Evolutionary conservation across 2,329 filamentous ascomycete genomes (phyloP).

Genomic region (Diatrype stigma): DNA sequence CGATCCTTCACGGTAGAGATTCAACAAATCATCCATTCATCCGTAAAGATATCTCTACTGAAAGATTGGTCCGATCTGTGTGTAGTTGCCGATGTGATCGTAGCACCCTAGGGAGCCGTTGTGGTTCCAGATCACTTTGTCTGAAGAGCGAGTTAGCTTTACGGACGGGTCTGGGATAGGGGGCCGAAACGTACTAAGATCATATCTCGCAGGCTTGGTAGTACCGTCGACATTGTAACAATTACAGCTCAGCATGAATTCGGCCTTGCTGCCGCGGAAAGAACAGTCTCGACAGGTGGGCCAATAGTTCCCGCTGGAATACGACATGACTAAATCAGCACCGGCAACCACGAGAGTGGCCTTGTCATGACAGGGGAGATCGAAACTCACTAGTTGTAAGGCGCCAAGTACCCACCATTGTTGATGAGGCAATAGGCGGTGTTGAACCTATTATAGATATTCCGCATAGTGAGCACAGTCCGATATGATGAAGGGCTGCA

Average conservation of each 20-base stretch:
- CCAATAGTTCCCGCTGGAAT: slow-evolving; percentile 24
- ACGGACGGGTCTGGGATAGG: not conserved
- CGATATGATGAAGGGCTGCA: too few species aligned
- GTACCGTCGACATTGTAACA: slow-evolving; percentile 17
- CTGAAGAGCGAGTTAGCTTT: slow-evolving; percentile 17
- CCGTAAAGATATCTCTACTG: too few species aligned
- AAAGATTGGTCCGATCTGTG: slow-evolving; percentile 23
- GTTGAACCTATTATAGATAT: slow-evolving; percentile 29
- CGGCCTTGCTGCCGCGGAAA: slow-evolving; percentile 16
- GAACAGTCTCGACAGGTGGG: slow-evolving; percentile 24
- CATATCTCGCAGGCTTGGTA: slow-evolving; percentile 16
- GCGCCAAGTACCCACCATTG: slow-evolving; percentile 22
- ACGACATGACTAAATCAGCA: not conserved
- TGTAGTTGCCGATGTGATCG: slow-evolving; percentile 32
- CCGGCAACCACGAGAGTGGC: too few species aligned
- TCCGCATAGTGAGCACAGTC: too few species aligned
- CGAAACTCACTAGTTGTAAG: slow-evolving; percentile 20
- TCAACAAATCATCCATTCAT: too few species aligned
- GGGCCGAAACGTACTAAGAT: slow-evolving; percentile 21
- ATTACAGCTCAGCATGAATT: slow-evolving; percentile 22
- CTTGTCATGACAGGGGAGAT: too few species aligned
- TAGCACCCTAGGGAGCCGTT: slow-evolving; percentile 37
- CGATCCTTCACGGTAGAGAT: not conserved
- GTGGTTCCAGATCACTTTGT: slow-evolving; percentile 32
- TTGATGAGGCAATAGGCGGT: slow-evolving; percentile 29